phyloP scores from a whole-genome alignment of 805 yeast species.

The Lipomyces japonicus region DNA sequence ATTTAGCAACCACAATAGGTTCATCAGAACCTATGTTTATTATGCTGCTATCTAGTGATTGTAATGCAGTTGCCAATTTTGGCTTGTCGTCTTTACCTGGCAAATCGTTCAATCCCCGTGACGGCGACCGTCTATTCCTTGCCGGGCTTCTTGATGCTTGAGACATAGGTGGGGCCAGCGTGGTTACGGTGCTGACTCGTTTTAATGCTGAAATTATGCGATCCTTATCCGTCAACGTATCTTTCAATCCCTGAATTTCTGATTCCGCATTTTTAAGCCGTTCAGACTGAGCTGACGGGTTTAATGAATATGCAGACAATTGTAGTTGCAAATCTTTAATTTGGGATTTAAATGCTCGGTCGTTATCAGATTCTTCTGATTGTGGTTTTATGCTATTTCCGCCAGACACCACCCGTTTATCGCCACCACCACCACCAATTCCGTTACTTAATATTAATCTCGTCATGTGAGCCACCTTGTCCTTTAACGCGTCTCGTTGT shows the following conservation, averaged over 20 bases:
- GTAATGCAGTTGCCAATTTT: no score
- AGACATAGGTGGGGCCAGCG: no score
- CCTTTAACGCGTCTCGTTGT: conserved; percentile 26
- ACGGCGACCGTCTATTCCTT: no score
- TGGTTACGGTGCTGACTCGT: no score
- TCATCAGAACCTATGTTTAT: no score
- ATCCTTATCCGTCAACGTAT: conserved; percentile 66
- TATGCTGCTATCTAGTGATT: no score
- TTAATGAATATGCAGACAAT: neutral
- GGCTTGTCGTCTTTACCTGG: no score
- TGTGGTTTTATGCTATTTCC: neutral
- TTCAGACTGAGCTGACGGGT: neutral
- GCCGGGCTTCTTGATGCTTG: no score
- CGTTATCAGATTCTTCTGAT: neutral
- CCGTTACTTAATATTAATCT: conserved; percentile 16
- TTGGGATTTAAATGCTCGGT: neutral
- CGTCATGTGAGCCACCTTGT: conserved; percentile 25
- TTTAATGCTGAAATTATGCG: conserved; percentile 71
- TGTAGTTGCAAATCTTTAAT: conserved; percentile 5
- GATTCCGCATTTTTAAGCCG: neutral
- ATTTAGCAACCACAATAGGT: no score
- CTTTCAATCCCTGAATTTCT: conserved; percentile 62
- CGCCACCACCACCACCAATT: neutral
- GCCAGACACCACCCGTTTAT: neutral
- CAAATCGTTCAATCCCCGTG: no score